phyloP scores from a whole-genome alignment of 1,284 basidiomycete genomes.

The Polyporus tsugae region DNA sequence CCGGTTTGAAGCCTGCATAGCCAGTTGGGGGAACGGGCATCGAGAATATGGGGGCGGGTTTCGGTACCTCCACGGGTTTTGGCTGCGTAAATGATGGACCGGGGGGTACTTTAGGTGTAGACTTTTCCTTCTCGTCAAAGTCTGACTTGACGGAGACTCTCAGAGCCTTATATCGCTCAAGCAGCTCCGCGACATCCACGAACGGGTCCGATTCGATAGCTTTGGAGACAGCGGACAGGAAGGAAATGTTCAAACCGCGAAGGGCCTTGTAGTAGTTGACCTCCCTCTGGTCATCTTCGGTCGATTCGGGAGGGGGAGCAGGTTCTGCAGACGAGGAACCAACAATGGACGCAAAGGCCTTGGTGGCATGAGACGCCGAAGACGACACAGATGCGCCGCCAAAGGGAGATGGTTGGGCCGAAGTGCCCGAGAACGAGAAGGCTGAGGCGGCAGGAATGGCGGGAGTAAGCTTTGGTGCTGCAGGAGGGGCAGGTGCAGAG shows the following conservation, averaged over 20 bases:
- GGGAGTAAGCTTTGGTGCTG: constrained; percentile 19
- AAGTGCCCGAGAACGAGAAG: constrained; percentile 38
- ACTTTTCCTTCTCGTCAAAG: constrained; percentile 53
- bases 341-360: constrained; percentile 45
- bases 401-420: constrained; percentile 22
- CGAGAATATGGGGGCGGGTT: constrained; percentile 22
- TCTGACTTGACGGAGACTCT: constrained; percentile 66
- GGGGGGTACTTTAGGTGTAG: constrained; percentile 12
- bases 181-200: constrained; percentile 65
- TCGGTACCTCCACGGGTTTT: constrained; percentile 13
- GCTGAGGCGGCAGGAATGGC: constrained; percentile 32
- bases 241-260: constrained; percentile 82
- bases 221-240: constrained; percentile 69
- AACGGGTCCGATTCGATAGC: constrained; percentile 81
- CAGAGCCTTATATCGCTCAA: constrained; percentile 73
- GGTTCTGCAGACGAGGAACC: constrained; percentile 26
- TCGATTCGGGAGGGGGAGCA: constrained; percentile 25
- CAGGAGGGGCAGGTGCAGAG: constrained; percentile 26
- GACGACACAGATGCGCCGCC: constrained; percentile 35
- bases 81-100: constrained; percentile 6
- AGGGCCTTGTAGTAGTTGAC: constrained; percentile 76
- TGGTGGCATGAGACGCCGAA: constrained; percentile 46
- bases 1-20: constrained; percentile 41
- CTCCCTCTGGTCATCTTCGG: constrained; percentile 46
- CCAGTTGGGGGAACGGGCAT: constrained; percentile 54